Evolutionary conservation across 345 rosid genomes (phyloP).

Genomic region (Linum usitatissimum): DNA sequence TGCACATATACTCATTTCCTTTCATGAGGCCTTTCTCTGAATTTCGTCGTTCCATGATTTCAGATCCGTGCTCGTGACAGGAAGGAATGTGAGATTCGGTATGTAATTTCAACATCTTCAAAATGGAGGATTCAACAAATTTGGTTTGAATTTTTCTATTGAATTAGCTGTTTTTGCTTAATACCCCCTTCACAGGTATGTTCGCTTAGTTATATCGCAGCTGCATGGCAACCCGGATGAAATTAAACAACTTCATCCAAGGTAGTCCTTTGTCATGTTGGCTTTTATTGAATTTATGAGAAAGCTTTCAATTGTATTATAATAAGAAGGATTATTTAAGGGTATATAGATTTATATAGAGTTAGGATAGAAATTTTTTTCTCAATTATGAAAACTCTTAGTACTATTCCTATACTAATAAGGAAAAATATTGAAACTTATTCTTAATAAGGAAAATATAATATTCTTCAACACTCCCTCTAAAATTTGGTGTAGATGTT

Average conservation of each 20-base stretch:
- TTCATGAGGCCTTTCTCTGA: constrained; percentile 6
- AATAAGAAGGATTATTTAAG: no score
- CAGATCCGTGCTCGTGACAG: constrained; percentile 79
- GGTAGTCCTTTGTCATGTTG: constrained; percentile 30
- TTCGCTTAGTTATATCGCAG: constrained; percentile 68
- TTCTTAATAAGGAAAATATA: no score
- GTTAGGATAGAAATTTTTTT: no score
- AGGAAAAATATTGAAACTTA: no score
- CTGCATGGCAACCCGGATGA: constrained; percentile 36
- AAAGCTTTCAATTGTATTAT: no score
- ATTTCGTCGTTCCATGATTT: constrained; percentile 12
- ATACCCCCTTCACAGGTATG: constrained; percentile 44
- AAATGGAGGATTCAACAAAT: not conserved
- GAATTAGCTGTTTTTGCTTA: not conserved
- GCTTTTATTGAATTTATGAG: not conserved
- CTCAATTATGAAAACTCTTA: no score
- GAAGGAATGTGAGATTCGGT: constrained; percentile 97
- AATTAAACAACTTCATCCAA: constrained; percentile 56
- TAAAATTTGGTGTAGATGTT: no score
- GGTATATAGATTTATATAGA: no score
- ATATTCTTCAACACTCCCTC: no score
- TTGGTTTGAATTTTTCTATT: not conserved
- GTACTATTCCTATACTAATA: no score
- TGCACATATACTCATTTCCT: constrained; percentile 4
- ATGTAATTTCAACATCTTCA: constrained; percentile 10